Conservation (phyloP, 352 stramenopile species). For the Halophytophthora batemanensis region DNA sequence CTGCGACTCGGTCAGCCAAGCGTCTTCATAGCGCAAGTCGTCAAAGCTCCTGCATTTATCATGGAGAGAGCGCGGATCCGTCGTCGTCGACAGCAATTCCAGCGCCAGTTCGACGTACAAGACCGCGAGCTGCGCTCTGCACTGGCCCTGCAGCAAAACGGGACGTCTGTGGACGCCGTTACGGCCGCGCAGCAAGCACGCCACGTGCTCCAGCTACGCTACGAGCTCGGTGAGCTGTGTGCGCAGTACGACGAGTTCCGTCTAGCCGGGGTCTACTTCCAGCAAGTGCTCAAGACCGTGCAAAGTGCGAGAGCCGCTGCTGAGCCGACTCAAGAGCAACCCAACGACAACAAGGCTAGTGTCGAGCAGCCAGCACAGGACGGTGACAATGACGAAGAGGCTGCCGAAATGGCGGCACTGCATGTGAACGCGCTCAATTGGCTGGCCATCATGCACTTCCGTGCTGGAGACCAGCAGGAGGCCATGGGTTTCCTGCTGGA, state of each 20-base stretch:
- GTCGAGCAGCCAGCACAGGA: no score
- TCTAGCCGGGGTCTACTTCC: conserved; percentile 34
- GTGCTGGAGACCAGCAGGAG: conserved; percentile 22
- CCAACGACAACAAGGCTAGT: no score
- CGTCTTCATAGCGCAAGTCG: no score
- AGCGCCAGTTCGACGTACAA: conserved; percentile 19
- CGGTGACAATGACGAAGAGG: neutral
- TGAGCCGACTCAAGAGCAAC: neutral
- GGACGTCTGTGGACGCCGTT: neutral
- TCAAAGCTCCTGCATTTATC: neutral
- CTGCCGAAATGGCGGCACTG: conserved; percentile 18
- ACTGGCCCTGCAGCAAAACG: conserved; percentile 5
- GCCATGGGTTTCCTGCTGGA: conserved; percentile 39
- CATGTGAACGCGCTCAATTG: conserved; percentile 37
- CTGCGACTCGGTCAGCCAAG: no score
- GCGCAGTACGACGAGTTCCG: conserved; percentile 26
- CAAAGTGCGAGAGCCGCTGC: neutral
- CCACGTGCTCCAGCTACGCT: conserved; percentile 24
- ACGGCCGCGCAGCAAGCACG: conserved; percentile 7
- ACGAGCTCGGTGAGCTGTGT: conserved; percentile 35
- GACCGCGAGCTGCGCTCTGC: conserved; percentile 21
- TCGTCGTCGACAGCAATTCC: conserved; percentile 30
- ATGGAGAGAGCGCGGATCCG: conserved; percentile 31
- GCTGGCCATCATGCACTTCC: conserved; percentile 30
- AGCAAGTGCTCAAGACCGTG: conserved; percentile 23